Base-by-base conservation (phyloP, 257 asterid species). In the Solanum medicagineum region DNA sequence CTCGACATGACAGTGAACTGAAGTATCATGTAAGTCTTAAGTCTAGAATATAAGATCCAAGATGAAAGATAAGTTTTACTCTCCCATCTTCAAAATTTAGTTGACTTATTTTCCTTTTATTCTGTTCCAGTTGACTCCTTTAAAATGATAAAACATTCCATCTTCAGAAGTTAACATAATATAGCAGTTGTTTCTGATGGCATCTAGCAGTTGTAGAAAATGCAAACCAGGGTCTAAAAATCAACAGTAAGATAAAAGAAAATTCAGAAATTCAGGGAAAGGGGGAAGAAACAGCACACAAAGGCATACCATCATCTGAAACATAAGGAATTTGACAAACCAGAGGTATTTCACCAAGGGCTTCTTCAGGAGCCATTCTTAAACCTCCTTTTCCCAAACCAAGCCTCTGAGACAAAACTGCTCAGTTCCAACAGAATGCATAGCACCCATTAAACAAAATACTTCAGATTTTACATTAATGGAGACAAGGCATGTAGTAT, bases 331-430 rank as follows among this genome's bases (percentile, higher is more conserved):
- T 32, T 45, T 17, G 84, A 80, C 83, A 70, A 20, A 95, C 99
- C 92, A 94, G 98, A 91, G 95, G 97, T 87, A 97, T 89, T 87
- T 95, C 95, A 4, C 86, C 89, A 86, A 97, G 95, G 68, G 97
- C 93, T 87, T 94, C 98, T 89, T 93, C 98, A 22, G 99, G 98
- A 84, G 98, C 97, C 98, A 95, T 92, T 88, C 97, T 90, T 84
- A 95, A 36, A 81, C 98, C 99, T 85, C 98, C 98, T 90, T 95
- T 97, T 86, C 99, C 99, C 85, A 97, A 90, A 84, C 99, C 99
- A 88, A 95, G 98, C 91, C 99, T 94, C 89, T 94, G 98, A 74
- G 99, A 91, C 85, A 96, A 84, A 91, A 95, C 99, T 97, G 97
- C 89, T 86, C 87, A 86, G 87, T 63, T 84, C 89, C 88, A 89